Base-by-base conservation (phyloP, 106 monocot species). In the Dactylorhiza incarnata region DNA sequence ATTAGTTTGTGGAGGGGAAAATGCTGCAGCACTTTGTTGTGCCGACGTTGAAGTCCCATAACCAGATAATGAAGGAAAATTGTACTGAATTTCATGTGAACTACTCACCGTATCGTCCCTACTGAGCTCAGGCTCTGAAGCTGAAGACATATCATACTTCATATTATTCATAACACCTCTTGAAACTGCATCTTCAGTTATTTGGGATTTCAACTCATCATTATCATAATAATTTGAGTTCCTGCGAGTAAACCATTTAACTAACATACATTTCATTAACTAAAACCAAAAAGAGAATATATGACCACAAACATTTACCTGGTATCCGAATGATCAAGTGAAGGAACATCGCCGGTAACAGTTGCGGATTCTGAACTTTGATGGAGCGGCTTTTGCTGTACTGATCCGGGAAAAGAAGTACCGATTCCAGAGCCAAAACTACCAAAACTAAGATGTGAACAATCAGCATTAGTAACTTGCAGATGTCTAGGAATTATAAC, bases 401-500 rank as follows among this genome's bases (percentile, higher is more conserved):
- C 84, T 67, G 85, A 78, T 49, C 91, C 93, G 70, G 93, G 68
- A 79, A 89, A 87, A 29, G 80, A 29, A 54, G 85, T 77, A 79
- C 78, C 77, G 13, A 81, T 73, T 59, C 84, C 86, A 81, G 97
- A 94, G 48, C 84, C 85, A 77, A 94, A 97, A 80, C 94, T 97
- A 72, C 97, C 97, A 77, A 97, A 97, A 80, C 94, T 97, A 84
- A 95, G 75, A 75, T 92, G 92, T 26, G 89, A 92, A 65, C 89
- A 95, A 37, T 95, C 87, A 16, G 86, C 86, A 81, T 84, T 81
- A 26, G 87, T 81, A 56, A 92, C 84, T 73, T 89, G 91, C 52
- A 95, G 84, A 83, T 95, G 92, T 67, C 86, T 74, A 65, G 95
- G 89, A 72, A 95, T 87, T 84, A 92, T 89, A 47, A 95, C 95